Evolutionary conservation across 306 rosid species (phyloP).

Genomic region (Mucuna pruriens): DNA sequence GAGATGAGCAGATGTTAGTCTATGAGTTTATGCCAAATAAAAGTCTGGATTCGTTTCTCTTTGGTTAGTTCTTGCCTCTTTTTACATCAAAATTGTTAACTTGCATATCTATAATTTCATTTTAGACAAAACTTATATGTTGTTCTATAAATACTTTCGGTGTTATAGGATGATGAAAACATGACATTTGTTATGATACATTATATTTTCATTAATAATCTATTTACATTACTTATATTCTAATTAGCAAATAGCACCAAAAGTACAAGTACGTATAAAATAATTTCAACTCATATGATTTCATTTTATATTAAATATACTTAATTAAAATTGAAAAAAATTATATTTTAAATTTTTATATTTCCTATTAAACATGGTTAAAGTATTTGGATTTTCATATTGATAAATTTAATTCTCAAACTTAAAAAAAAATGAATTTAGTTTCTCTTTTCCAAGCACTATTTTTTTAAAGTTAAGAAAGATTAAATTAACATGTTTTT

Average conservation of each 20-base stretch:
- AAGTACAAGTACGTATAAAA: background rate
- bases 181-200: background rate
- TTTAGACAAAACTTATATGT: background rate
- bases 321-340: no score
- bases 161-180: background rate
- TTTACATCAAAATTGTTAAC: background rate
- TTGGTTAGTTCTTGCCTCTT: constrained; percentile 37
- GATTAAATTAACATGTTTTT: no score
- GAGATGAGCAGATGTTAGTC: constrained; percentile 49
- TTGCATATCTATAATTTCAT: background rate
- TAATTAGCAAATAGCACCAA: background rate
- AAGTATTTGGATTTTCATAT: no score
- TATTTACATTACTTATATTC: background rate
- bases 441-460: no score
- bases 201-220: background rate
- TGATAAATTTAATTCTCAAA: no score
- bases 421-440: no score
- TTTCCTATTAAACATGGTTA: no score
- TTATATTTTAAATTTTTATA: no score
- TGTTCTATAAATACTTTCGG: background rate
- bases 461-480: no score
- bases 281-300: background rate
- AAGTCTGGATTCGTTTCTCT: constrained; percentile 55
- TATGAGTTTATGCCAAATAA: constrained; percentile 60
- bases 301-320: background rate